Base-by-base conservation (phyloP, 2,329 filamentous ascomycete species). In the Pseudocercospora crystallina region DNA sequence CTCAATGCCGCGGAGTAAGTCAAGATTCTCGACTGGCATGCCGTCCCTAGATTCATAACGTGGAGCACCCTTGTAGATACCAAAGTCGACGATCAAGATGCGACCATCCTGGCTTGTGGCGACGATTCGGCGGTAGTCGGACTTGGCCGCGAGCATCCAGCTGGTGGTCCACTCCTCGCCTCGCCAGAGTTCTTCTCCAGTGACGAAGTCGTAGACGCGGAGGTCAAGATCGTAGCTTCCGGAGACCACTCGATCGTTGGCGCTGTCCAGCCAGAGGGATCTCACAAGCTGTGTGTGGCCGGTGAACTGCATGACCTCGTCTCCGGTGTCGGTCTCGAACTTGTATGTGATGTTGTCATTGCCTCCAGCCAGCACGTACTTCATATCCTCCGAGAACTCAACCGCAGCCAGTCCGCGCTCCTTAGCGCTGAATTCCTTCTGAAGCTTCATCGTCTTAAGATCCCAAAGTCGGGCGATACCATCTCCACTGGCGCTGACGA, bases 301-400 rank as follows among this genome's bases (percentile, higher is more conserved):
- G 41, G 81, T 80, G 69, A 95, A 87, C 66, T 88, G 85, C 55
- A 85, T 84, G 43, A 95, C 78, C 61, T 91, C 86, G 62, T 90
- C 85, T 54, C 91, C 91, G 1, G 90, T 96, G 63, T 89, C 88
- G 44, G 91, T 90, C 70, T 97, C 90, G 81, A 95, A 99, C 67
- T 97, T 89, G 68, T 95, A 94, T 55, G 97, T 96, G 42, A 90
- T 84, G 70, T 92, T 87, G 73, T 97, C 94, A 66, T 96, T 99
- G 39, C 94, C 94, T 8, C 94, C 94, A 13, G 90, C 94, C 41
- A 95, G 87, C 41, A 99, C 90, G 59, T 88, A 94, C 46, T 88
- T 85, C n/a, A 90, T 90, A 66, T 99, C 92, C 62, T 96, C 90
- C 35, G 87, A 92, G 71, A 97, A 96, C 69, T 99, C 94, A 47